Evolutionary conservation across 2,329 filamentous ascomycete genomes (phyloP), one percentile per base, ranked within the genome.

Genomic region (Penicillium sp.): DNA sequence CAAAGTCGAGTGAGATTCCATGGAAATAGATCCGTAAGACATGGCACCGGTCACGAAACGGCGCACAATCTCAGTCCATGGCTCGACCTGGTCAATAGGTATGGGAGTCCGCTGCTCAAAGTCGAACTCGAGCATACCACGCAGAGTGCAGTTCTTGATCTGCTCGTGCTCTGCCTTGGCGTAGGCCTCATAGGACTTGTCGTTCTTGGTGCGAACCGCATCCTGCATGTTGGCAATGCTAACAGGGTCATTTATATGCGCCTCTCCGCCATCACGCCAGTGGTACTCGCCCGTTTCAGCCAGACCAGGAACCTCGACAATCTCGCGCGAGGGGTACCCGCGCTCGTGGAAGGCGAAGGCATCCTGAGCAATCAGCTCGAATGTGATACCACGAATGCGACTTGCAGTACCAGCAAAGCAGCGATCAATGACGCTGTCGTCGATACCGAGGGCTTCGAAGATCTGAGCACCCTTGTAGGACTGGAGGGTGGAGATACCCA

Each of bases 391-490:
- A 74, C 89, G 88, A 65, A 97, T 95, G 69, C 92, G 88, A 46
- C 90, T 95, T 6, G 92, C 91, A 47, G 92, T 97, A 55, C 92
- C 92, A 65, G 86, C 86, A 76, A 97, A 97, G 79, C 91, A 96
- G 60, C 89, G 85, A 68, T 97, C 91, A 46, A 97, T 88, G 41
- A 97, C 91, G 18, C 81, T 80, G 69, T 95, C 91, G 65, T 96
- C 91, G 29, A 96, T 84, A 73, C 92, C 92, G 38, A 97, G 86
- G 42, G 91, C 90, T 70, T 97, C 92, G 61, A 96, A 97, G 57
- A 97, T 97, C 76, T 97, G 92, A 48, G 92, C 92, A 66, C 92
- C 92, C 78, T 97, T 97, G 79, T 97, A 97, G 60, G 87, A 92
- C 66, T 92, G 89, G 40, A 97, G 78, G 28, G 92, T 97, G 6